Percentiles rank a stretch among this genome's conserved stretches.
Conservation (phyloP, 1,284 basidiomycete genomes). For the Ceratobasidium sp. region DNA sequence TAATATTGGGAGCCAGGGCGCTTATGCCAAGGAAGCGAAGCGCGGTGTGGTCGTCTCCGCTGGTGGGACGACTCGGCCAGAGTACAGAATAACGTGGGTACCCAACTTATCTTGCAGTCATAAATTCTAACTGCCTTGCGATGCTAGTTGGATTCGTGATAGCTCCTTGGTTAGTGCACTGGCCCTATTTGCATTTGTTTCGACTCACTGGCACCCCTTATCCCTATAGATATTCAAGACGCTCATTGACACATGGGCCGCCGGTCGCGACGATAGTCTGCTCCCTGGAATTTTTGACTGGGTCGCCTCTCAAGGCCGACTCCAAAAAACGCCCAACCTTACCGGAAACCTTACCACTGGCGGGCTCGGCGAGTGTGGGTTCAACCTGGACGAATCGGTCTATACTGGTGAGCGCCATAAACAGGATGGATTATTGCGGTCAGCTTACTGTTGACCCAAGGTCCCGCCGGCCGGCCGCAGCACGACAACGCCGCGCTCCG, state of each 20-base stretch:
- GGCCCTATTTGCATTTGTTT: background rate
- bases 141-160: slow-evolving; percentile 39
- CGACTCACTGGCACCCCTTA: background rate
- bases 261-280: slow-evolving; percentile 39
- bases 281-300: slow-evolving; percentile 39
- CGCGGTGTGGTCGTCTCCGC: slow-evolving; percentile 21
- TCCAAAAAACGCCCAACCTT: slow-evolving; percentile 46
- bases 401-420: slow-evolving; percentile 49
- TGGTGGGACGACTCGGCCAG: slow-evolving; percentile 8
- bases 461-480: slow-evolving; percentile 51
- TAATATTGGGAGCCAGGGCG: slow-evolving; percentile 37
- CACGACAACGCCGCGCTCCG: slow-evolving; percentile 52
- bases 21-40: slow-evolving; percentile 27
- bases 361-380: slow-evolving; percentile 53
- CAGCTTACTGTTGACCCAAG: background rate
- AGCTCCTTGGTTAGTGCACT: slow-evolving; percentile 27
- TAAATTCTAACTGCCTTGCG: background rate
- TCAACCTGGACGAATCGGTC: slow-evolving; percentile 51
- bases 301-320: slow-evolving; percentile 27
- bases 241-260: slow-evolving; percentile 42
- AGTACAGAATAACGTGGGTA: slow-evolving; percentile 29
- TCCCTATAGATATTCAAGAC: slow-evolving; percentile 37
- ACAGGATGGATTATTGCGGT: background rate
- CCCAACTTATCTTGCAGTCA: background rate
- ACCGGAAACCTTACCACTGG: slow-evolving; percentile 46